phyloP scores from a whole-genome alignment of 495 filamentous ascomycete genomes.

The Talaromyces proteolyticus region DNA sequence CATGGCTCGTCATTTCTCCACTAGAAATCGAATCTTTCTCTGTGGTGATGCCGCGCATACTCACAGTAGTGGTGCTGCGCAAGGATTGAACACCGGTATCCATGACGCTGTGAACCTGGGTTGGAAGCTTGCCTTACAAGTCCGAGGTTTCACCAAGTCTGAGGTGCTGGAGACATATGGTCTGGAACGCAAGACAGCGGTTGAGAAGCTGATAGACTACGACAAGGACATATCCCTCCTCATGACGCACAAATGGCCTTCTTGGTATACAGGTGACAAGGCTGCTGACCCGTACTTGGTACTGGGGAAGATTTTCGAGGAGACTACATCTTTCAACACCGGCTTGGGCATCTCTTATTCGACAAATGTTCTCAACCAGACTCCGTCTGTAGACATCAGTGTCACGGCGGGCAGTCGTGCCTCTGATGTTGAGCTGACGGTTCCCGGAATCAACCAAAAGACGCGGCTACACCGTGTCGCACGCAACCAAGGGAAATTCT shows the following conservation, averaged over 20 bases:
- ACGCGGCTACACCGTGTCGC: background rate
- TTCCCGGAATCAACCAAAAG: background rate
- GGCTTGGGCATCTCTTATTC: background rate
- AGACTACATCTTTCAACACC: background rate
- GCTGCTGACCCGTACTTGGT: background rate
- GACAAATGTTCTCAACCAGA: conserved; percentile 1
- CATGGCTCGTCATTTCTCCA: conserved; percentile 36
- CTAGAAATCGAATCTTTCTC: conserved; percentile 34
- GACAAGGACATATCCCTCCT: conserved; percentile 23
- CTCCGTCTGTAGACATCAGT: background rate
- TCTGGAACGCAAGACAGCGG: conserved; percentile 46
- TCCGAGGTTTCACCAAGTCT: conserved; percentile 38
- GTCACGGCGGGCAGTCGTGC: background rate
- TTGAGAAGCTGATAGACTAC: conserved; percentile 37
- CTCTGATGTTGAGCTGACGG: background rate
- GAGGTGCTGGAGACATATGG: conserved; percentile 52
- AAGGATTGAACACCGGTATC: conserved; percentile 46
- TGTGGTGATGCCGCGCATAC: conserved; percentile 47
- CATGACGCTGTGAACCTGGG: conserved; percentile 44
- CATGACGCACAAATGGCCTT: background rate
- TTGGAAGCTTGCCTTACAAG: conserved; percentile 48
- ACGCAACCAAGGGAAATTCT: background rate
- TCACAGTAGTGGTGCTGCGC: conserved; percentile 39
- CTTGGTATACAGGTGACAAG: background rate
- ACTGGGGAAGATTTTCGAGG: background rate